phyloP scores from a whole-genome alignment of 495 filamentous ascomycete species.

The Neurospora tetrasperma region DNA sequence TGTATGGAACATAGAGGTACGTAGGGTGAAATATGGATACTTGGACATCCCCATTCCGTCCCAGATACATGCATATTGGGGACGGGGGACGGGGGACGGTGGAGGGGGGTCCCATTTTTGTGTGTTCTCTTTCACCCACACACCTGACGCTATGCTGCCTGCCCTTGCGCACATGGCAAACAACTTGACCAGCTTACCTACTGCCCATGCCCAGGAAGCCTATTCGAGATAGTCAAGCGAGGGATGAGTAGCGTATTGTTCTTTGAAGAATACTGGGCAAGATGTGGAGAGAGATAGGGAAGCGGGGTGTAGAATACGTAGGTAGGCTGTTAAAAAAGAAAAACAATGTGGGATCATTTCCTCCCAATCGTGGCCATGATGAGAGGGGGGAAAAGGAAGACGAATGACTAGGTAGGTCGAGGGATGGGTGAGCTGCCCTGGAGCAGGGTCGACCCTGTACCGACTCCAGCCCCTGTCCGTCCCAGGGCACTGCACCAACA shows the following conservation, averaged over 20 bases:
- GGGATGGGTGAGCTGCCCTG: background rate
- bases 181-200: too few species aligned
- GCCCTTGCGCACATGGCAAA: background rate
- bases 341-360: background rate
- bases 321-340: background rate
- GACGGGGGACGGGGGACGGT: background rate
- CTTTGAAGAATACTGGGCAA: background rate
- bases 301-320: background rate
- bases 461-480: background rate
- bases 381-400: background rate
- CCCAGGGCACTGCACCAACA: background rate
- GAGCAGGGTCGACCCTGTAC: background rate
- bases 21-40: background rate
- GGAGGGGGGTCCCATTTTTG: background rate
- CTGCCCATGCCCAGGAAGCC: background rate
- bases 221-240: background rate
- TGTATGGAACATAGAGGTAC: background rate
- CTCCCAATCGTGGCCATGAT: background rate
- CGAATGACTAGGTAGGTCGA: too few species aligned
- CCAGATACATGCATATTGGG: background rate
- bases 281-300: background rate
- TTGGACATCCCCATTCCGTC: background rate
- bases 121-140: background rate
- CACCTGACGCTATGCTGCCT: background rate
- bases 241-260: background rate